These are phyloP conservation scores for Pseudogymnoascus sp. DNA, from an alignment of 2,329 filamentous ascomycete species.

Conservation along the genomic window DNA sequence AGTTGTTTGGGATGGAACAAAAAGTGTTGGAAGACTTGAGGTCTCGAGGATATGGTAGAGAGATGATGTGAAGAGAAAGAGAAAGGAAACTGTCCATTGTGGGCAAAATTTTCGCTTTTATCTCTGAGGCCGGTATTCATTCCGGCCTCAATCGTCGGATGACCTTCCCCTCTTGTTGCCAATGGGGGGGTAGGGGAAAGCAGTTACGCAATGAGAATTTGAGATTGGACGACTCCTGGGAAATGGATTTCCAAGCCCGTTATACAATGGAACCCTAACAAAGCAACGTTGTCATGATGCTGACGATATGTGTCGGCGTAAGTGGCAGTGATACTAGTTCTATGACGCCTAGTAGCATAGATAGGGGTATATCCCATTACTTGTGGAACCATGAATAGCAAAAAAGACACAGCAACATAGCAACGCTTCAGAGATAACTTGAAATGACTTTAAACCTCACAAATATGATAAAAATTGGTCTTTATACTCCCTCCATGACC, in stretches of 20 bases:
- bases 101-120: constrained; percentile 2
- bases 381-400: neutral
- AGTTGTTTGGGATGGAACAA: neutral
- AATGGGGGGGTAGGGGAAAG: neutral
- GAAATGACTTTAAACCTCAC: neutral
- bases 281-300: neutral
- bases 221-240: neutral
- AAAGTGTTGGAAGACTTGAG: constrained; percentile 6
- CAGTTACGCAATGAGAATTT: neutral
- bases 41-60: neutral
- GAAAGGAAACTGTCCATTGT: neutral
- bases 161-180: neutral
- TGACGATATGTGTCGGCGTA: neutral
- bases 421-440: neutral
- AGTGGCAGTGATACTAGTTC: neutral
- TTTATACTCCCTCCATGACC: neutral
- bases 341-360: neutral
- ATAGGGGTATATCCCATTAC: neutral
- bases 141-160: constrained; percentile 4
- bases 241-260: neutral
- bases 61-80: neutral
- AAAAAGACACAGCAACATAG: neutral
- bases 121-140: constrained; percentile 8
- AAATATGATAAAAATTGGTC: neutral
- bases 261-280: neutral